Evolutionary conservation across 176 grass and related monocot species (phyloP).

Genomic region (Alopecurus myosuroides): DNA sequence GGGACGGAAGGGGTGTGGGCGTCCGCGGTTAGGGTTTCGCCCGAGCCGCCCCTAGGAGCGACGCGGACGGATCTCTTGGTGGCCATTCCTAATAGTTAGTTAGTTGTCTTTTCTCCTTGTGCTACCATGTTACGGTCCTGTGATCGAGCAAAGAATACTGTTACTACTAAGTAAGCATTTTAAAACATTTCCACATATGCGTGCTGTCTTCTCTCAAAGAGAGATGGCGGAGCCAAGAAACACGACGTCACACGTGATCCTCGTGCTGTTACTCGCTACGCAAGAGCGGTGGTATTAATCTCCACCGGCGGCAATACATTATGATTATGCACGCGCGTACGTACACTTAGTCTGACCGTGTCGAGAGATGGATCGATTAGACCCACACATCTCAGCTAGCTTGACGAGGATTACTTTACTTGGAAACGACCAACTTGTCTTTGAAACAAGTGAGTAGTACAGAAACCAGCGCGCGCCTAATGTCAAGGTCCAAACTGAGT

Average conservation of each 20-base stretch:
- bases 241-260: constrained; percentile 31
- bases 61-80: too few species aligned
- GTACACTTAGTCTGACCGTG: background rate
- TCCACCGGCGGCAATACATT: background rate
- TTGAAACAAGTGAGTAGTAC: background rate
- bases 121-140: too few species aligned
- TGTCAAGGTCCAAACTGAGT: background rate
- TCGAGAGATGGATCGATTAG: background rate
- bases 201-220: too few species aligned
- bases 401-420: background rate
- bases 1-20: too few species aligned
- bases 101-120: too few species aligned
- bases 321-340: background rate
- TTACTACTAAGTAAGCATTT: too few species aligned
- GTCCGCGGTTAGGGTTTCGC: too few species aligned
- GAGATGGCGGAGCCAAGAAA: constrained; percentile 16
- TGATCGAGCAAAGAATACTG: too few species aligned
- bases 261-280: background rate
- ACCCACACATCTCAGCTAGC: background rate
- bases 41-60: too few species aligned
- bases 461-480: background rate
- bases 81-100: too few species aligned
- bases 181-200: too few species aligned
- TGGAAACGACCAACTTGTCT: background rate
- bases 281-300: background rate